A percentile compares a stretch with the other conserved stretches of the same genome.
phyloP scores from a whole-genome alignment of 2,329 filamentous ascomycete genomes.

The Ophiocordyceps camponoti-saundersi region DNA sequence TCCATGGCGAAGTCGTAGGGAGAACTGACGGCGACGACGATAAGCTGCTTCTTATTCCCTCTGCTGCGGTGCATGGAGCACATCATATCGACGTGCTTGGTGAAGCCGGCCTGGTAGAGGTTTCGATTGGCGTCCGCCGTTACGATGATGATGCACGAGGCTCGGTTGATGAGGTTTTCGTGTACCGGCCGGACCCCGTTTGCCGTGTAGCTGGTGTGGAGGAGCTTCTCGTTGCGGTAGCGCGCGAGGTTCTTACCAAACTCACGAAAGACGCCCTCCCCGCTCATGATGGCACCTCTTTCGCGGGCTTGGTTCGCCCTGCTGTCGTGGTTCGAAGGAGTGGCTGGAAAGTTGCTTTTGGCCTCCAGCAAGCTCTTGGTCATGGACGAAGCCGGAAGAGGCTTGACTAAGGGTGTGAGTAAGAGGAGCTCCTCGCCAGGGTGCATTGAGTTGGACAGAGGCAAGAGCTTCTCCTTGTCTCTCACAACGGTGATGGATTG shows the following conservation, averaged over 20 bases:
- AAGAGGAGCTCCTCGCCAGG: conserved; percentile 79
- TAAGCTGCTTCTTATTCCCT: conserved; percentile 72
- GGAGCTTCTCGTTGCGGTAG: conserved; percentile 66
- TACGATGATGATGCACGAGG: conserved; percentile 74
- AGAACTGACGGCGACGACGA: conserved; percentile 86
- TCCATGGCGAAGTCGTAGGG: conserved; percentile 96
- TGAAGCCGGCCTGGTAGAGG: conserved; percentile 84
- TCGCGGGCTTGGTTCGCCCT: conserved; percentile 39
- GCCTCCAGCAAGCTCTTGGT: conserved; percentile 51
- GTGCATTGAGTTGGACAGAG: conserved; percentile 65
- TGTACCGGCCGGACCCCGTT: conserved; percentile 86
- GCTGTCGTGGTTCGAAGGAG: conserved; percentile 30
- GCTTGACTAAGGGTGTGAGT: conserved; percentile 78
- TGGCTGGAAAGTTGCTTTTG: conserved; percentile 19
- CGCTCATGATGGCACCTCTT: conserved; percentile 60
- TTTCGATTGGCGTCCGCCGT: conserved; percentile 92
- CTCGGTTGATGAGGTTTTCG: conserved; percentile 78
- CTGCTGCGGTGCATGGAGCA: conserved; percentile 65
- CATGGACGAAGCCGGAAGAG: conserved; percentile 74
- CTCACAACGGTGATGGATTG: conserved; percentile 84
- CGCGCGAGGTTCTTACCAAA: conserved; percentile 76
- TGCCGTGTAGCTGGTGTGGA: conserved; percentile 90
- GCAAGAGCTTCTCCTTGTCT: conserved; percentile 72
- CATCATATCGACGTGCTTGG: conserved; percentile 92
- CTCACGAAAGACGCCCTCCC: conserved; percentile 83